phyloP scores from a whole-genome alignment of 768 basidiomycete genomes.

The Phaeolepiota aurea region DNA sequence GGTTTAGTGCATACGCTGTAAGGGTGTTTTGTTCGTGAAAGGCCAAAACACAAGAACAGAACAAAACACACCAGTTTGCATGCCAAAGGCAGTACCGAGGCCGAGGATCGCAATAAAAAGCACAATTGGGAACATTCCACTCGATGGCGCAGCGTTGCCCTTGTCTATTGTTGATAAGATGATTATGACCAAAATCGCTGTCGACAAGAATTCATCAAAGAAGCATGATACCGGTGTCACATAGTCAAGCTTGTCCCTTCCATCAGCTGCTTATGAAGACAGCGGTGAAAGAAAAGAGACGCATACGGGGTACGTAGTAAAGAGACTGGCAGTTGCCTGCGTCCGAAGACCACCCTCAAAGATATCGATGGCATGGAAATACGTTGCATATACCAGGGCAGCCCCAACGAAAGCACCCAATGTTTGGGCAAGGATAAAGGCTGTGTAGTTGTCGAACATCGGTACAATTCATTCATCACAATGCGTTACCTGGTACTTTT shows the following conservation, averaged over 20 bases:
- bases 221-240: conserved; percentile 32
- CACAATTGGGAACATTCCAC: conserved; percentile 44
- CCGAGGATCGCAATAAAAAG: conserved; percentile 52
- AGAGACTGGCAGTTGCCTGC: conserved; percentile 45
- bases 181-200: conserved; percentile 45
- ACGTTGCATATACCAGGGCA: conserved; percentile 54
- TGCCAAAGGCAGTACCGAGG: conserved; percentile 47
- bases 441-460: conserved; percentile 8
- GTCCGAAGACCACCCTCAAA: conserved; percentile 56
- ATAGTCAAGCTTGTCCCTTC: conserved; percentile 15
- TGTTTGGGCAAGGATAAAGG: conserved; percentile 53
- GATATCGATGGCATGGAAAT: conserved; percentile 58
- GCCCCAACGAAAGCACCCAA: conserved; percentile 58
- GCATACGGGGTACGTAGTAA: conserved; percentile 54
- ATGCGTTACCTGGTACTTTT: conserved; percentile 44
- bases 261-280: too few species aligned
- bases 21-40: neutral
- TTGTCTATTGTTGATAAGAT: conserved; percentile 48
- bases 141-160: conserved; percentile 37
- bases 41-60: neutral
- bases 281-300: too few species aligned
- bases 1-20: conserved; percentile 26
- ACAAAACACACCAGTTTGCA: conserved; percentile 39
- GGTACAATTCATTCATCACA: neutral
- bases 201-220: conserved; percentile 46